A percentile compares a stretch with the other conserved stretches of the same genome.
Evolutionary conservation across 352 stramenopile genomes (phyloP).

Genomic region (Saprolegnia diclina): DNA sequence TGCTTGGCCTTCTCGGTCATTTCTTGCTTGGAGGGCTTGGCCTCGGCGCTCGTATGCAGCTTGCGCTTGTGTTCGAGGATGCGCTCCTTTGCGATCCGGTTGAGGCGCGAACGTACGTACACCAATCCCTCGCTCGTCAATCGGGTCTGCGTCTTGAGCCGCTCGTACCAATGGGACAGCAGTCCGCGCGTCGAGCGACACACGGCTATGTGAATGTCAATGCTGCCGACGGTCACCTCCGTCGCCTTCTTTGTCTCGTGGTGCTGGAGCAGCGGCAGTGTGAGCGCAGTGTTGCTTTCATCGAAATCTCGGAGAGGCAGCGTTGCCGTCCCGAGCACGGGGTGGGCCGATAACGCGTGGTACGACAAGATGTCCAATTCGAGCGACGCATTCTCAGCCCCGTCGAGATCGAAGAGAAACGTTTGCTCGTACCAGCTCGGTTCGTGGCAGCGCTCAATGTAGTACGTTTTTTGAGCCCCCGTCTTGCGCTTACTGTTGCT

Average conservation of each 20-base stretch:
- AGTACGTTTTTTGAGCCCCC: slow-evolving; percentile 18
- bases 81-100: slow-evolving; percentile 21
- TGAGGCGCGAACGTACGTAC: slow-evolving; percentile 14
- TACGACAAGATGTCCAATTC: slow-evolving; percentile 23
- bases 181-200: not conserved
- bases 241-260: not conserved
- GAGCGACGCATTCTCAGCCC: not conserved
- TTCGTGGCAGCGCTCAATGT: slow-evolving; percentile 19
- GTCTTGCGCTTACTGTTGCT: not conserved
- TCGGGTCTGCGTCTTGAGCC: not conserved
- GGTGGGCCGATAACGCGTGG: not conserved
- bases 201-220: not conserved
- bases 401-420: slow-evolving; percentile 18
- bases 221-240: not conserved
- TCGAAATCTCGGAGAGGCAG: not conserved
- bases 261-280: not conserved
- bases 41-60: not conserved
- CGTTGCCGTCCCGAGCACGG: slow-evolving; percentile 1
- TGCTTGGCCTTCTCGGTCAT: slow-evolving; percentile 17
- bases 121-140: slow-evolving; percentile 6
- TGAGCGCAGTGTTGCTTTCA: not conserved
- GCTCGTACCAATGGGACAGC: slow-evolving; percentile 14
- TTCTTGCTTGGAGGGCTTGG: not conserved
- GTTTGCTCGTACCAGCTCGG: slow-evolving; percentile 21
- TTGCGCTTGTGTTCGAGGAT: slow-evolving; percentile 20